Percentiles rank a stretch among this genome's conserved stretches.
phyloP scores from a whole-genome alignment of 108 stramenopile genomes.

The Seminavis robusta region DNA sequence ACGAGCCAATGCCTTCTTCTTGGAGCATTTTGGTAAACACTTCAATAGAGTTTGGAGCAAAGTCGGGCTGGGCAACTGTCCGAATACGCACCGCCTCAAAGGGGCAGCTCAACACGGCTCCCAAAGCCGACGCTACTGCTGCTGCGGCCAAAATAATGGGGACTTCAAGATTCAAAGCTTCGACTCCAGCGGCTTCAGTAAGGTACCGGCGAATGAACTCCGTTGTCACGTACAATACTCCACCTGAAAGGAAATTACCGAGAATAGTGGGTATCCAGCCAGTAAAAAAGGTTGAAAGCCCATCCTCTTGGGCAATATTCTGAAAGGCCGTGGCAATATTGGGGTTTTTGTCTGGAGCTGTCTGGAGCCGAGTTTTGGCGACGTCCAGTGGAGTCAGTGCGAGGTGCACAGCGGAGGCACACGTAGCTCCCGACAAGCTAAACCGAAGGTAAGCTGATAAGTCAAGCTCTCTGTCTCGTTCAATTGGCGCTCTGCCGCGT shows the following conservation, averaged over 20 bases:
- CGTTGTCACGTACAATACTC: constrained; percentile 41
- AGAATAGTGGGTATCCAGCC: constrained; percentile 63
- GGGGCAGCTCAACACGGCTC: constrained; percentile 36
- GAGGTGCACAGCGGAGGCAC: constrained; percentile 53
- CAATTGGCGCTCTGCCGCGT: constrained; percentile 57
- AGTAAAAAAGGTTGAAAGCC: constrained; percentile 45
- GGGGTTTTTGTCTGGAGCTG: constrained; percentile 34
- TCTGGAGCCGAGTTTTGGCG: constrained; percentile 60
- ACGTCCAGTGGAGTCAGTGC: constrained; percentile 52
- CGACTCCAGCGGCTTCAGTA: constrained; percentile 19
- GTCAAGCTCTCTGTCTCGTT: constrained; percentile 45
- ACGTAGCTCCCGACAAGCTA: constrained; percentile 49
- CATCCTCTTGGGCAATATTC: constrained; percentile 47
- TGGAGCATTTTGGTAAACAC: constrained; percentile 51
- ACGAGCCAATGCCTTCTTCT: constrained; percentile 37
- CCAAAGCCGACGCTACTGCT: constrained; percentile 12
- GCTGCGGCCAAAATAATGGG: constrained; percentile 30
- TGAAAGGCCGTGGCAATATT: constrained; percentile 35
- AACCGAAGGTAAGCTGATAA: constrained; percentile 39
- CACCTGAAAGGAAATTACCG: constrained; percentile 55
- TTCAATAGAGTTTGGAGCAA: constrained; percentile 43
- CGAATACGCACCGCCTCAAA: constrained; percentile 52
- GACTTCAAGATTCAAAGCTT: constrained; percentile 19
- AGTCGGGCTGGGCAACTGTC: constrained; percentile 49
- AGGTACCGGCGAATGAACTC: constrained; percentile 54